Conservation (phyloP, 768 basidiomycete species). For the Termitomyces sp. region DNA sequence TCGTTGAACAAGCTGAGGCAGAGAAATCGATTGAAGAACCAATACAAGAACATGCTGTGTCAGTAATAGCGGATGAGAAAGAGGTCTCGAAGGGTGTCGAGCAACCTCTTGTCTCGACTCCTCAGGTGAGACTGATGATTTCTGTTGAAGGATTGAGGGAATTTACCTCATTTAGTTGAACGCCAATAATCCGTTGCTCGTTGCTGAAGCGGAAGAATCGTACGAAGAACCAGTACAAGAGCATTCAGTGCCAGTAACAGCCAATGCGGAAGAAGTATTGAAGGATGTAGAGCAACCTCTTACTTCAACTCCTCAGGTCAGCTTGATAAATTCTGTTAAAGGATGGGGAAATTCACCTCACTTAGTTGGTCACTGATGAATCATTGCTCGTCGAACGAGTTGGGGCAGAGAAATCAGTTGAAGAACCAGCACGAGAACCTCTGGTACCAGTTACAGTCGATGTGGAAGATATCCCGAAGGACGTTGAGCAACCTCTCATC, state of each 20-base stretch:
- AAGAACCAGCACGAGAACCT: background rate
- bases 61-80: too few relatives aligned
- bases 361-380: constrained; percentile 16
- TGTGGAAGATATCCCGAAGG: too few relatives aligned
- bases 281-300: background rate
- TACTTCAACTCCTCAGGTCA: constrained; percentile 10
- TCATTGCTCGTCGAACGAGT: constrained; percentile 11
- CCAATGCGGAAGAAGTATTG: constrained; percentile 6
- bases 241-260: background rate
- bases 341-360: background rate
- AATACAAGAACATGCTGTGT: too few relatives aligned
- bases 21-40: background rate
- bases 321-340: background rate
- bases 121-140: too few relatives aligned
- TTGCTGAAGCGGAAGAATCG: background rate
- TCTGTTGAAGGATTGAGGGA: too few relatives aligned
- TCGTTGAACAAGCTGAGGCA: constrained; percentile 7
- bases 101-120: too few relatives aligned
- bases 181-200: too few relatives aligned
- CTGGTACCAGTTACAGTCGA: too few relatives aligned
- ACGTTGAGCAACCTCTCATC: too few relatives aligned
- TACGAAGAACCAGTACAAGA: too few relatives aligned
- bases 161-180: too few relatives aligned
- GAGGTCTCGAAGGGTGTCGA: too few relatives aligned
- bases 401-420: background rate